These are phyloP conservation scores for Colletotrichum phormii DNA, from an alignment of 2,329 filamentous ascomycete species.

Conservation along the genomic window DNA sequence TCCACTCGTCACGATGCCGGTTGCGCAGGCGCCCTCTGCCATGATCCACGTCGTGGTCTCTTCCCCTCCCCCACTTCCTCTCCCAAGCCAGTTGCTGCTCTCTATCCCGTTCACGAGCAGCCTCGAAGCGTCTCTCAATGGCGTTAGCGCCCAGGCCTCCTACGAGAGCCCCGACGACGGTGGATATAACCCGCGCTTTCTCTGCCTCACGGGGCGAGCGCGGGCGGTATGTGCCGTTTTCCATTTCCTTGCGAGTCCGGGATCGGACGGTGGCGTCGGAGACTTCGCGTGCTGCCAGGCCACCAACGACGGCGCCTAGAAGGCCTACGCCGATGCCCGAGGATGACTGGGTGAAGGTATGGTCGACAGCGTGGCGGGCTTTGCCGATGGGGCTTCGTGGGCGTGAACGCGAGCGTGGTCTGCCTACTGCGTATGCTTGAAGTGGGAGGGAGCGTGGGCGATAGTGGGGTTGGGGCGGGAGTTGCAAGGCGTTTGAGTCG, in stretches of 20 bases:
- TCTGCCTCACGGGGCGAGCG: constrained; percentile 40
- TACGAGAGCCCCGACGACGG: constrained; percentile 65
- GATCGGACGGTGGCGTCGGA: constrained; percentile 53
- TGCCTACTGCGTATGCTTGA: constrained; percentile 20
- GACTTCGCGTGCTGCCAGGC: constrained; percentile 62
- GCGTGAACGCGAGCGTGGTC: constrained; percentile 41
- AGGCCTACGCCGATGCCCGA: constrained; percentile 63
- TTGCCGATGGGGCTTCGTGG: constrained; percentile 51
- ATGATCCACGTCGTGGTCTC: constrained; percentile 31
- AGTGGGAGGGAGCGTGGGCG: constrained; percentile 39
- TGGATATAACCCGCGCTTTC: constrained; percentile 56
- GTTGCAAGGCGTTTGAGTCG: constrained; percentile 10
- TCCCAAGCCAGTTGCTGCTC: constrained; percentile 49
- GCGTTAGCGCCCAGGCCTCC: constrained; percentile 67
- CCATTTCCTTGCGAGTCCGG: constrained; percentile 34
- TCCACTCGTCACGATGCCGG: constrained; percentile 41
- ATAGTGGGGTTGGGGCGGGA: constrained; percentile 4
- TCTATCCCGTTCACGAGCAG: constrained; percentile 47
- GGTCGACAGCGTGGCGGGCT: constrained; percentile 54
- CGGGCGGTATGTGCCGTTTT: constrained; percentile 23
- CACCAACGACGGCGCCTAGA: constrained; percentile 65
- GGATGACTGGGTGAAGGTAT: constrained; percentile 60
- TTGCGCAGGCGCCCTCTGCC: constrained; percentile 39
- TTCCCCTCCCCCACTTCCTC: constrained; percentile 42
- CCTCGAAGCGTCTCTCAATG: constrained; percentile 57